Percentiles rank a stretch among this genome's conserved stretches.
Evolutionary conservation across 371 early-diverging fungal species (phyloP).

Genomic region (Mycotypha africana): DNA sequence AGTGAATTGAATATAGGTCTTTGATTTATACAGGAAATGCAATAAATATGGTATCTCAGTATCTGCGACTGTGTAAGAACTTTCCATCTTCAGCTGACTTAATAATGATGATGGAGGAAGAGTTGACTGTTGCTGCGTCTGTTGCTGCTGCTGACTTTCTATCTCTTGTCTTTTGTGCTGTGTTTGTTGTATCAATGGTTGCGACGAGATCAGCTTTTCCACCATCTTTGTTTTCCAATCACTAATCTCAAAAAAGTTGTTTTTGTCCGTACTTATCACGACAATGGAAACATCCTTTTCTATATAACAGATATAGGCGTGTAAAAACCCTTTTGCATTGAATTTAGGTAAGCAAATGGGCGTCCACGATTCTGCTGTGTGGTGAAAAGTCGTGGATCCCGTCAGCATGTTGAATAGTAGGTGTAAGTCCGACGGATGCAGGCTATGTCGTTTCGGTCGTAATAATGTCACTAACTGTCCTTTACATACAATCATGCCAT

Average conservation of each 20-base stretch:
- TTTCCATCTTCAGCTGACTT: no score
- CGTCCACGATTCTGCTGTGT: conserved; percentile 84
- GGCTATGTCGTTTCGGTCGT: conserved; percentile 69
- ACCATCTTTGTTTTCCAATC: conserved; percentile 64
- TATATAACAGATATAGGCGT: conserved; percentile 84
- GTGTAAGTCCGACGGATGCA: conserved; percentile 84
- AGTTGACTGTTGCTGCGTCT: no score
- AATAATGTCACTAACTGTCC: conserved; percentile 73
- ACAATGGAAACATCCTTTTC: conserved; percentile 65
- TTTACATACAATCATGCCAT: conserved; percentile 74
- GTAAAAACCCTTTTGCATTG: conserved; percentile 82
- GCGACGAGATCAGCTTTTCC: no score
- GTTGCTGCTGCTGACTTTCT: no score
- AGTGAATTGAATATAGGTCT: conserved; percentile 63
- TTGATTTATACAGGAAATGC: conserved; percentile 75
- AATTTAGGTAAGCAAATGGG: conserved; percentile 94
- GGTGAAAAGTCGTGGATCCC: conserved; percentile 65
- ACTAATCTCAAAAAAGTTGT: conserved; percentile 78
- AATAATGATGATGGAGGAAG: no score
- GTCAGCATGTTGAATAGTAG: conserved; percentile 80
- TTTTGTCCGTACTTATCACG: conserved; percentile 75
- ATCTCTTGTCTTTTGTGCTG: no score
- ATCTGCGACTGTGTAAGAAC: conserved; percentile 49
- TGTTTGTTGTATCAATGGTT: no score
- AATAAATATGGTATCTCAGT: conserved; percentile 63